Evolutionary conservation across 192 early-diverging fungal species (phyloP).

Genomic region (Coemansia sp.): DNA sequence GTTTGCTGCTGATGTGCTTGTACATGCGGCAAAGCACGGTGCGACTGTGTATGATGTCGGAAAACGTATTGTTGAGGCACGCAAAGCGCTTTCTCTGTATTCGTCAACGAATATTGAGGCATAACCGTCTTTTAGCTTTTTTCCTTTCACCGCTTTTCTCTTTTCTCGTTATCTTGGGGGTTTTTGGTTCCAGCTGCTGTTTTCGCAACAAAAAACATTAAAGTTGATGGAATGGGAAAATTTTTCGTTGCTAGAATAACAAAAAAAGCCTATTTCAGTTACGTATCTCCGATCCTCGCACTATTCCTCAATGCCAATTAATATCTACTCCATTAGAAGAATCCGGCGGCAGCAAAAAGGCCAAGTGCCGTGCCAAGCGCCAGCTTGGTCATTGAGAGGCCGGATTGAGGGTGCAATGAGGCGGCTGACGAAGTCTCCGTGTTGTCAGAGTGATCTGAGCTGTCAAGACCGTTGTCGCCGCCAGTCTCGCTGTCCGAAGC

Average conservation of each 20-base stretch:
- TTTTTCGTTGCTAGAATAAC: slow-evolving; percentile 7
- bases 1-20: slow-evolving; percentile 63
- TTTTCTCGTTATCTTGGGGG: neutral
- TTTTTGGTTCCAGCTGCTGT: neutral
- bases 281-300: neutral
- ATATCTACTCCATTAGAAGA: slow-evolving; percentile 1
- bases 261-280: neutral
- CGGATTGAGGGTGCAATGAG: slow-evolving; percentile 11
- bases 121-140: neutral
- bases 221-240: neutral
- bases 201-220: neutral
- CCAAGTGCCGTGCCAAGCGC: slow-evolving; percentile 25
- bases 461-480: slow-evolving; percentile 3
- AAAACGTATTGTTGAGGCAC: slow-evolving; percentile 59
- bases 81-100: slow-evolving; percentile 59
- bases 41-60: slow-evolving; percentile 53
- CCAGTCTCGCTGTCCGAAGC: neutral
- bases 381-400: slow-evolving; percentile 8
- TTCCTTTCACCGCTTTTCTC: neutral
- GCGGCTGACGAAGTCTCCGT: slow-evolving; percentile 2
- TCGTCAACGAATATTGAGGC: slow-evolving; percentile 33
- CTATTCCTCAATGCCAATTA: neutral
- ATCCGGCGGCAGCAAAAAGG: slow-evolving; percentile 23
- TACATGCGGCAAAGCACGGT: slow-evolving; percentile 53
- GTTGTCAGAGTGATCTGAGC: neutral